Evolutionary conservation across 1,139 yeast species (phyloP), one percentile per base, ranked within the genome.

Genomic region (Magnusiomyces magnusii): DNA sequence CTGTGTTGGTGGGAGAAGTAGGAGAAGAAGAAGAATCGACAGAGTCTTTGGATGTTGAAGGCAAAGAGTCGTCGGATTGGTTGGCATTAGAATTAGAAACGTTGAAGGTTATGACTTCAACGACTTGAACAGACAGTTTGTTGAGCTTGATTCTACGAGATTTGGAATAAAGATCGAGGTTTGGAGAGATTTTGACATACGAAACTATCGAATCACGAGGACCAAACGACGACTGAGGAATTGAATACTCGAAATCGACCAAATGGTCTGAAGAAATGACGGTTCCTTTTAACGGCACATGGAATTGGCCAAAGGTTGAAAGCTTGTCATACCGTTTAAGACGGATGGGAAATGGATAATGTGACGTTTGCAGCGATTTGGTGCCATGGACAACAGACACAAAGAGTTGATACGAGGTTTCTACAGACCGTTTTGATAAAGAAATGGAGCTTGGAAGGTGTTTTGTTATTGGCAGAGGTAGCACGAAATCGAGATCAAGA

Each of bases 311-410:
- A 65, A 75, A 76, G 2, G 76, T 72, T 1, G 77, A 70, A 44
- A 76, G 65, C 2, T 75, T 74, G 62, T 76, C 77, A 59, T 73
- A 75, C 1, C 75, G 67, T 47, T 69, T 68, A 54, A 75, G 66
- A 1, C 76, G 63, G 9, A 75, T 66, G 1, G 78, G 77, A 58
- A 68, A 72, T 19, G 69, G 67, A 34, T 63, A 62, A 59, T 71
- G 73, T 21, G 66, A 65, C 2, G 62, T 57, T 28, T 61, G 61
- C 2, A 47, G 50, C 24, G 59, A 62, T 52, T 66, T 69, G 47
- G 66, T 67, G 23, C 68, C 68, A 51, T 67, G 63, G 1, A 65
- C 60, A 9, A 73, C 66, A 3, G 74, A 60, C 24, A 74, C 73
- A 62, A 70, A 73, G 23, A 73, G 62, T 54, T 71, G 69, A 61